Base-by-base conservation (phyloP, 2,329 filamentous ascomycete genomes). In the Monosporascus sp. region DNA sequence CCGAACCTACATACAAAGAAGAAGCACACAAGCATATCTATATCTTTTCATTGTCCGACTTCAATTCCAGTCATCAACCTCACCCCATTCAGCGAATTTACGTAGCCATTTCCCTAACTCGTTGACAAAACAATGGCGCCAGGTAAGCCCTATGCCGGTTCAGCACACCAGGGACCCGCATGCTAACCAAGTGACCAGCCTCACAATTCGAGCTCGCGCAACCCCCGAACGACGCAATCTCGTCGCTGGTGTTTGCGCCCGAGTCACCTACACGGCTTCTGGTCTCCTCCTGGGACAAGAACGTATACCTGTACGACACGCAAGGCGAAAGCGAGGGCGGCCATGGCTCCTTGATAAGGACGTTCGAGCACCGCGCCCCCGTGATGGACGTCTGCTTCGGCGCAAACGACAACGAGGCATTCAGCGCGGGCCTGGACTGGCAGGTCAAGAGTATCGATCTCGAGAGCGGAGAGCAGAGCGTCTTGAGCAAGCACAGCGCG, bases 271-370 rank as follows among this genome's bases (percentile, higher is more conserved):
- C 79, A 51, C 87, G 86, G 62, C 80, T 99, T 38, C 82, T 95
- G n/a, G 92, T 93, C 62, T 88, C 92, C 11, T 96, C 91, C 52
- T 99, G 94, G 94, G 93, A 97, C 73, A 90, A 86, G 72, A 84
- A 90, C 69, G 84, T 96, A 52, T 96, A 97, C 72, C 79, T 93
- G 50, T 97, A 97, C 77, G 89, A 96, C 67, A 81, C 87, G 54
- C 74, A 77, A 18, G 72, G 72, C 46, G 75, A 76, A 57, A 80
- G 79, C 53, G 79, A 59, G 14, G 69, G 66, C 38, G 81, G 80
- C 24, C 72, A 75, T 49, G 86, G 84, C 7, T 81, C 80, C 51
- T 77, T 95, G 31, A 66, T 92, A 35, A 81, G 83, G 59, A 89
- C 86, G 59, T 90, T 87, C 65, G 86, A 91, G 69, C 88, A 94